Percentiles rank a stretch among this genome's conserved stretches.
These are phyloP conservation scores for Parathielavia appendiculata DNA, from an alignment of 495 filamentous ascomycete genomes.

Conservation along the genomic window DNA sequence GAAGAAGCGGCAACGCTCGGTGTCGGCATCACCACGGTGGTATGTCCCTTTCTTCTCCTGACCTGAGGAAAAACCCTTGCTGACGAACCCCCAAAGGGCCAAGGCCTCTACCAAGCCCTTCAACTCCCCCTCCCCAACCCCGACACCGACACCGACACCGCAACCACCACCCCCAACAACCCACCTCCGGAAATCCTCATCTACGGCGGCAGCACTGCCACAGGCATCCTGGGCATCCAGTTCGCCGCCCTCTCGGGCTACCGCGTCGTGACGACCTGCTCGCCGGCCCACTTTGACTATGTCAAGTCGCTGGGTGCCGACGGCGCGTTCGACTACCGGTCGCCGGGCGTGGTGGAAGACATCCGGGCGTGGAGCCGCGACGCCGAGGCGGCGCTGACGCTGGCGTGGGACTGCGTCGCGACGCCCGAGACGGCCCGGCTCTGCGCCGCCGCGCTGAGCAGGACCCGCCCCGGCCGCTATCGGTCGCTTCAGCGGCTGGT, in stretches of 20 bases:
- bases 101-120: slow-evolving; percentile 43
- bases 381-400: slow-evolving; percentile 16
- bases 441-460: slow-evolving; percentile 28
- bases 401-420: slow-evolving; percentile 37
- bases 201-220: slow-evolving; percentile 49
- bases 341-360: slow-evolving; percentile 32
- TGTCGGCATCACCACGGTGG: slow-evolving; percentile 44
- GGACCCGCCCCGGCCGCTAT: slow-evolving; percentile 21
- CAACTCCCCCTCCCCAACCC: slow-evolving; percentile 35
- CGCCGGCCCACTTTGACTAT: slow-evolving; percentile 39
- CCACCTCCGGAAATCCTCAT: slow-evolving; percentile 35
- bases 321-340: slow-evolving; percentile 44
- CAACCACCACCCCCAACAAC: slow-evolving; percentile 13
- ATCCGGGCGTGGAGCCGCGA: slow-evolving; percentile 31
- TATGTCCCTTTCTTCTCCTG: slow-evolving; percentile 18
- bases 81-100: slow-evolving; percentile 34
- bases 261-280: slow-evolving; percentile 41
- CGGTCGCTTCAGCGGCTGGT: slow-evolving; percentile 25
- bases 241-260: slow-evolving; percentile 45
- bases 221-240: slow-evolving; percentile 46
- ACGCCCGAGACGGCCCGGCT: slow-evolving; percentile 16
- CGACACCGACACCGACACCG: too few relatives aligned
- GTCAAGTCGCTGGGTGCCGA: slow-evolving; percentile 41
- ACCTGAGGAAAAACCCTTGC: too few relatives aligned
- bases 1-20: slow-evolving; percentile 46